These are phyloP conservation scores for Chamaecrista fasciculata DNA, from an alignment of 306 rosid species.

Conservation along the genomic window DNA sequence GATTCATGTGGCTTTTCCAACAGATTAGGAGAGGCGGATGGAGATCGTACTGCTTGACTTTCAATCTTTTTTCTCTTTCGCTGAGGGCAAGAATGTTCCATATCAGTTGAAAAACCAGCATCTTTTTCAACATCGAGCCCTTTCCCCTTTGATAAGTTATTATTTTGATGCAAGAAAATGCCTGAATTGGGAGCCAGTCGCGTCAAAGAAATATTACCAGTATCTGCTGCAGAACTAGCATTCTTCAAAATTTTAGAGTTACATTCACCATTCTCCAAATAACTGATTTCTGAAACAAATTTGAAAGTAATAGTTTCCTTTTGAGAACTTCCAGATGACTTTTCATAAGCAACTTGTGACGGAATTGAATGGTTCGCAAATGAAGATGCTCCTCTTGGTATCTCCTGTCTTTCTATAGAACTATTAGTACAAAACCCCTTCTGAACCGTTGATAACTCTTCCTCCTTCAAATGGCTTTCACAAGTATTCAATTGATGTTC, in stretches of 20 bases:
- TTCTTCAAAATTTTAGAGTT: slow-evolving; percentile 24
- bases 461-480: slow-evolving; percentile 30
- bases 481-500: slow-evolving; percentile 21
- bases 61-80: slow-evolving; percentile 57
- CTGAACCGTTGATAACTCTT: slow-evolving; percentile 31
- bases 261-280: slow-evolving; percentile 15
- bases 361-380: slow-evolving; percentile 27
- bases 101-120: slow-evolving; percentile 35
- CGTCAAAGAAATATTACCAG: slow-evolving; percentile 28
- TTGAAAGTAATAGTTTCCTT: slow-evolving; percentile 29
- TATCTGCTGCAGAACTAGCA: slow-evolving; percentile 33
- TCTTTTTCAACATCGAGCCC: slow-evolving; percentile 26
- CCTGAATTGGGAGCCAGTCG: slow-evolving; percentile 22
- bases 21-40: slow-evolving; percentile 33
- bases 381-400: slow-evolving; percentile 27
- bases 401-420: slow-evolving; percentile 25
- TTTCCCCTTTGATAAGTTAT: slow-evolving; percentile 32
- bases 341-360: slow-evolving; percentile 29
- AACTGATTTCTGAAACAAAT: slow-evolving; percentile 26
- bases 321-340: slow-evolving; percentile 28
- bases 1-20: slow-evolving; percentile 37
- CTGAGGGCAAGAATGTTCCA: slow-evolving; percentile 43
- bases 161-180: slow-evolving; percentile 31
- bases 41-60: slow-evolving; percentile 18
- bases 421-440: slow-evolving; percentile 24